phyloP scores from a whole-genome alignment of 1,139 yeast species.

The Candida gigantensis region DNA sequence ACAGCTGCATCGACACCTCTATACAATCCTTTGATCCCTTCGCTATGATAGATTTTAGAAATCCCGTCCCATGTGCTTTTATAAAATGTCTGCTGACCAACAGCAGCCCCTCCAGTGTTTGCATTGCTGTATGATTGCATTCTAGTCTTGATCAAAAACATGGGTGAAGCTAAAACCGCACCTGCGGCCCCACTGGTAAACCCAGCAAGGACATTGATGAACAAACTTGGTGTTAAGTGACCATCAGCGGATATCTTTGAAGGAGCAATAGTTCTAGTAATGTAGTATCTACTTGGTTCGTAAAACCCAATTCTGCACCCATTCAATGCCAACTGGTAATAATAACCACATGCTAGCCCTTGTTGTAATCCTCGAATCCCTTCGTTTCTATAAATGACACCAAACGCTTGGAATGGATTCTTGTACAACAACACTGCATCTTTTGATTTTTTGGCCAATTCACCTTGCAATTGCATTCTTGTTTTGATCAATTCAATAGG shows the following conservation, averaged over 20 bases:
- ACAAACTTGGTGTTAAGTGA: conserved; percentile 45
- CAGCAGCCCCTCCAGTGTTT: conserved; percentile 43
- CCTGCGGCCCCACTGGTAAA: conserved; percentile 86
- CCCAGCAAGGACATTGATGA: conserved; percentile 79
- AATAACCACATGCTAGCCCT: conserved; percentile 80
- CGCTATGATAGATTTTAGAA: conserved; percentile 55
- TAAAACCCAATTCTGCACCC: conserved; percentile 94
- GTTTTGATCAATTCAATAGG: conserved; percentile 94
- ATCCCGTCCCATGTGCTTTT: conserved; percentile 70
- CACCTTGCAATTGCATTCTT: conserved; percentile 96
- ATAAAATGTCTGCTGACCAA: conserved; percentile 94
- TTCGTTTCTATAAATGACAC: conserved; percentile 72
- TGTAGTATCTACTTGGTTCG: conserved; percentile 72
- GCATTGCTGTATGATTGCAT: conserved; percentile 83
- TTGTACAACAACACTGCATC: conserved; percentile 60
- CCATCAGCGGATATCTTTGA: conserved; percentile 25
- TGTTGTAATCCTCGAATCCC: conserved; percentile 88
- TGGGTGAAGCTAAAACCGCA: conserved; percentile 86
- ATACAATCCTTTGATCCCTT: conserved; percentile 78
- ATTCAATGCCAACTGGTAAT: conserved; percentile 85
- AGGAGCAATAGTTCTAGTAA: conserved; percentile 62
- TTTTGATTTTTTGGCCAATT: conserved; percentile 56
- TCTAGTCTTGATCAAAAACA: conserved; percentile 88
- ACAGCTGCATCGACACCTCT: conserved; percentile 96
- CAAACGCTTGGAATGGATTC: conserved; percentile 84